Evolutionary conservation across 2,329 filamentous ascomycete species (phyloP), one percentile per base, ranked within the genome.

Genomic region (Lojkania enalia): DNA sequence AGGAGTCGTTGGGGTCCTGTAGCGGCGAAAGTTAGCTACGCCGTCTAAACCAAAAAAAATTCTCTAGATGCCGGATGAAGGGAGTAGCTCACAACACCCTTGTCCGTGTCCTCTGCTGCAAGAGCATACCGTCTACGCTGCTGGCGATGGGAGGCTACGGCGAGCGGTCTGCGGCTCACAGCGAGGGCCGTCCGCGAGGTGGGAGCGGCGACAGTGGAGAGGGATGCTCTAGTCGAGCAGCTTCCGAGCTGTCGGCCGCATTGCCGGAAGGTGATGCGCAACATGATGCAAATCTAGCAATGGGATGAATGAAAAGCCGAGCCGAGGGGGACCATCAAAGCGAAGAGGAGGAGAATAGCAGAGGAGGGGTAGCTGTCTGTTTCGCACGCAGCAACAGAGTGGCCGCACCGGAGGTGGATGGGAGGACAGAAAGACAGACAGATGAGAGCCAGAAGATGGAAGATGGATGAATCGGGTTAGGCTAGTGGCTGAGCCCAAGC

Each of bases 1-100:
- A 99, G 76, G 86, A 95, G 75, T 99, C 94, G 73, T 88, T 96
- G 55, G 91, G 83, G 70, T 96, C 90, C 80, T 83, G 57, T 25
- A 47, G 57, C 48, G 51, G 50, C 51, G 53, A 52, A 51, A 37
- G 58, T 69, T 58, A 67, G 67, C 55, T 20, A 32, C 45, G 41
- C 14, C 33, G 25, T 37, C 44, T 27, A 51, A 50, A 51, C 27
- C 54, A 42, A 49, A 42, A n/a, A n/a, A n/a, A n/a, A n/a, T n/a
- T n/a, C n/a, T n/a, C n/a, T n/a, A 35, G 31, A 35, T 21, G 39
- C 42, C 36, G 39, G 43, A 31, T 30, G 31, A 47, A 35, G 27
- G 46, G 44, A 46, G 46, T 47, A 39, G 63, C 79, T 71, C 75
- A 83, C 80, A 65, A 85, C 83, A 60, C 82, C 81, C 67, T 79